phyloP scores from a whole-genome alignment of 2,329 filamentous ascomycete genomes.

The Lachnellula occidentalis region DNA sequence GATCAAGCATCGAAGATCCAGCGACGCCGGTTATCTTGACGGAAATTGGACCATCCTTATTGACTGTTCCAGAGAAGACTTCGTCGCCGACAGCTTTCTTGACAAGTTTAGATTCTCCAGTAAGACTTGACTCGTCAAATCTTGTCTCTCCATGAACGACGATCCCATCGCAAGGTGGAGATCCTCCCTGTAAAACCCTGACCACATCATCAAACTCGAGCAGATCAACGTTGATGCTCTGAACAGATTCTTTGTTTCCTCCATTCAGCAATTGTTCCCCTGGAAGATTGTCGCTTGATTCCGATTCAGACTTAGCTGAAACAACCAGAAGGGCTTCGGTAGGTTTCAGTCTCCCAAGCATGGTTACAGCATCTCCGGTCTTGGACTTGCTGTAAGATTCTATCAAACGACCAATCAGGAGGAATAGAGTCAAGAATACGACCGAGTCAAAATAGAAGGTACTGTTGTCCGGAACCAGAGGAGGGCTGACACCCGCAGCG shows the following conservation, averaged over 20 bases:
- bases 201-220: slow-evolving; percentile 70
- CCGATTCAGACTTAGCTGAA: slow-evolving; percentile 23
- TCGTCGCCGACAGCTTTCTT: slow-evolving; percentile 57
- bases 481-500: slow-evolving; percentile 46
- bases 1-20: slow-evolving; percentile 71
- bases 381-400: slow-evolving; percentile 91
- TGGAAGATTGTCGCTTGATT: slow-evolving; percentile 2
- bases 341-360: slow-evolving; percentile 71
- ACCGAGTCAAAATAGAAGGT: slow-evolving; percentile 86
- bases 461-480: slow-evolving; percentile 38
- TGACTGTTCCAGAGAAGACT: slow-evolving; percentile 70
- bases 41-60: slow-evolving; percentile 58
- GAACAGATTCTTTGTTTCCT: slow-evolving; percentile 7
- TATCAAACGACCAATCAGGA: slow-evolving; percentile 67
- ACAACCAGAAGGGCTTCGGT: slow-evolving; percentile 68
- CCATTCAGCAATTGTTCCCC: slow-evolving; percentile 1
- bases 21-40: slow-evolving; percentile 59
- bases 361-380: slow-evolving; percentile 78
- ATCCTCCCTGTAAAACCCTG: slow-evolving; percentile 70
- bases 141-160: slow-evolving; percentile 56
- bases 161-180: slow-evolving; percentile 77
- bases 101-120: slow-evolving; percentile 67
- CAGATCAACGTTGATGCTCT: slow-evolving; percentile 43
- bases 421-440: slow-evolving; percentile 84
- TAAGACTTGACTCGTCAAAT: slow-evolving; percentile 89